Percentiles rank a stretch among this genome's conserved stretches.
phyloP scores from a whole-genome alignment of 2,329 filamentous ascomycete genomes.

The Lasiodiplodia sp. region DNA sequence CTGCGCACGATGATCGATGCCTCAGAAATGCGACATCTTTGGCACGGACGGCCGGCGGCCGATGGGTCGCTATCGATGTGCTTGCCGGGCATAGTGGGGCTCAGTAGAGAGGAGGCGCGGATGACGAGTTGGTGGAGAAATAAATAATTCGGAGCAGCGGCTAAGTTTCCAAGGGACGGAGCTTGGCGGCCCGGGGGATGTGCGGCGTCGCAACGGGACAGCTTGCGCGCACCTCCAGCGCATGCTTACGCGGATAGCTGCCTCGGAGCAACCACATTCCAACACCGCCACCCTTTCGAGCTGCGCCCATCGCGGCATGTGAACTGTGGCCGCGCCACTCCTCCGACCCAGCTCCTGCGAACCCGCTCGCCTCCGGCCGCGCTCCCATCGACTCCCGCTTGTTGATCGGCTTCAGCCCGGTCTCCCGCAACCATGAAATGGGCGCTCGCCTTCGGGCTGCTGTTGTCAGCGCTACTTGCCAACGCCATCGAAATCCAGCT shows the following conservation, averaged over 20 bases:
- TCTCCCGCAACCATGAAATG: constrained; percentile 42
- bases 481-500: constrained; percentile 47
- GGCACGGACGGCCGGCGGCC: constrained; percentile 52
- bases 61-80: constrained; percentile 30
- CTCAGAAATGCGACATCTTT: constrained; percentile 62
- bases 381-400: constrained; percentile 3
- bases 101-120: not conserved
- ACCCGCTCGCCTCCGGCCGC: not conserved
- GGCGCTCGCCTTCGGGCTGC: constrained; percentile 43
- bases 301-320: constrained; percentile 11
- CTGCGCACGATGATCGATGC: constrained; percentile 63
- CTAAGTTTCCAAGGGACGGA: not conserved
- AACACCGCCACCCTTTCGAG: not conserved
- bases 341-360: not conserved
- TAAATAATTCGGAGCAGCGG: constrained; percentile 7
- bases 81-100: constrained; percentile 44
- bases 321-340: not conserved
- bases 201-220: constrained; percentile 24
- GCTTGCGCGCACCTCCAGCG: constrained; percentile 19
- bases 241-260: constrained; percentile 26
- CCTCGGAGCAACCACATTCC: constrained; percentile 19
- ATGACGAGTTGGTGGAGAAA: not conserved
- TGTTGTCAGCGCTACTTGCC: constrained; percentile 40
- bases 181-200: constrained; percentile 27
- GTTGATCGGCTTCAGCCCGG: constrained; percentile 7